Percentiles rank a stretch among this genome's conserved stretches.
Conservation (phyloP, 495 filamentous ascomycete genomes). For the Podospora anserina region DNA sequence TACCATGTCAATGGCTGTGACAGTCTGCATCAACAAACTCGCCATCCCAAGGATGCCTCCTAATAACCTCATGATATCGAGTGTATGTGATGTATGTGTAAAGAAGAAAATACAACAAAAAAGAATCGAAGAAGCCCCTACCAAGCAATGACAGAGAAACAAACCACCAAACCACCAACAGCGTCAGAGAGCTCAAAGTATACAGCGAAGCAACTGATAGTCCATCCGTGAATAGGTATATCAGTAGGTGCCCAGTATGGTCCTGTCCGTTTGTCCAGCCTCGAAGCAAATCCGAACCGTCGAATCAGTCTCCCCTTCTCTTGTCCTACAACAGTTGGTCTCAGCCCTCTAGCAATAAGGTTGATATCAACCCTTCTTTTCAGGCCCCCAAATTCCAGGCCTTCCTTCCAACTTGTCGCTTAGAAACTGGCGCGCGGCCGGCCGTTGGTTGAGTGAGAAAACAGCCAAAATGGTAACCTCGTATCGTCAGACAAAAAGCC, state of each 20-base stretch:
- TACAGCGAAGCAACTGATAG: slow-evolving; percentile 14
- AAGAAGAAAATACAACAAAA: slow-evolving; percentile 18
- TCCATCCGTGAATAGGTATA: background rate
- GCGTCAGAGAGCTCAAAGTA: slow-evolving; percentile 5
- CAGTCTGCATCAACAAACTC: slow-evolving; percentile 26
- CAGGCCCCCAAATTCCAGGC: too few relatives aligned
- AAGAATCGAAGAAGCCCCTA: slow-evolving; percentile 11
- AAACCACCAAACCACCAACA: background rate
- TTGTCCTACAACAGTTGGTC: background rate
- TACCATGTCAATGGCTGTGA: slow-evolving; percentile 28
- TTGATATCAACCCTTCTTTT: background rate
- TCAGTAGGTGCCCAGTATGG: background rate
- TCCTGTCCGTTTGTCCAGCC: background rate
- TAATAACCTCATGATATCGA: slow-evolving; percentile 28
- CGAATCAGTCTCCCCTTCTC: background rate
- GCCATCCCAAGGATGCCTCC: slow-evolving; percentile 13
- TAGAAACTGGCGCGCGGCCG: background rate
- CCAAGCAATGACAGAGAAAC: background rate
- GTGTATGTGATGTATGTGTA: background rate
- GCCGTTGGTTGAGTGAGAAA: background rate
- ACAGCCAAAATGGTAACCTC: background rate
- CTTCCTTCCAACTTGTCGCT: background rate
- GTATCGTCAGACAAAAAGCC: background rate
- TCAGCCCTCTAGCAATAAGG: background rate
- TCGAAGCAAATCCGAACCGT: background rate